phyloP scores from a whole-genome alignment of 371 early-diverging fungal species.

The Lichtheimia ornata region DNA sequence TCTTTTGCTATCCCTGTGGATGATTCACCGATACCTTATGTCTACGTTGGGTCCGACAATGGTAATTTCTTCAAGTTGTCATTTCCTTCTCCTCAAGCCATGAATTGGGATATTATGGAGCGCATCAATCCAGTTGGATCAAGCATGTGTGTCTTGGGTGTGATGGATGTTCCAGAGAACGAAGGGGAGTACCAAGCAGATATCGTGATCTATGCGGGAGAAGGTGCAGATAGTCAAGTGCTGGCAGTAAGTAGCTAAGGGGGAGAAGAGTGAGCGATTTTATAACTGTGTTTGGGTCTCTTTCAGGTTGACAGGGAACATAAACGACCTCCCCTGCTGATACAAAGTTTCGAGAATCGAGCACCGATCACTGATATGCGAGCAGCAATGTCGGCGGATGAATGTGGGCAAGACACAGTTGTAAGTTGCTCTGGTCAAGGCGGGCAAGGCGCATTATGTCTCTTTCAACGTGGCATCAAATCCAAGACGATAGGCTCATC shows the following conservation, averaged over 20 bases:
- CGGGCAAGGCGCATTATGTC: slow-evolving; percentile 26
- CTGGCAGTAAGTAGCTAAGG: slow-evolving; percentile 25
- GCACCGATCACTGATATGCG: slow-evolving; percentile 38
- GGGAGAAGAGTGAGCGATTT: neutral
- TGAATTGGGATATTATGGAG: slow-evolving; percentile 20
- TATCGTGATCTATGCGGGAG: slow-evolving; percentile 35
- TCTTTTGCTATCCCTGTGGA: slow-evolving; percentile 16
- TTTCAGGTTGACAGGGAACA: too few species aligned
- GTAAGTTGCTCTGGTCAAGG: slow-evolving; percentile 37
- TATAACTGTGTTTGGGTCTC: too few species aligned
- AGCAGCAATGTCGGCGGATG: slow-evolving; percentile 4
- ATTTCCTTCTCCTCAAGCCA: slow-evolving; percentile 5
- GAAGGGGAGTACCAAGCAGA: slow-evolving; percentile 7
- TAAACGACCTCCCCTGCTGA: neutral
- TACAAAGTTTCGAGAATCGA: slow-evolving; percentile 33
- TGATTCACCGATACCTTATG: neutral
- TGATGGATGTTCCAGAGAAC: slow-evolving; percentile 10
- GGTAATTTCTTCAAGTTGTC: slow-evolving; percentile 30
- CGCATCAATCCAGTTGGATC: slow-evolving; percentile 27
- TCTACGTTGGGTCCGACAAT: slow-evolving; percentile 38
- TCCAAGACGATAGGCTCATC: neutral
- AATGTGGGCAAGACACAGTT: slow-evolving; percentile 21
- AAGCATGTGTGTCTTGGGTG: slow-evolving; percentile 32
- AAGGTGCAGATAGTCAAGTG: slow-evolving; percentile 39
- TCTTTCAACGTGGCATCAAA: slow-evolving; percentile 28